phyloP scores from a whole-genome alignment of 2,329 filamentous ascomycete genomes.

The Penicillium sp. region DNA sequence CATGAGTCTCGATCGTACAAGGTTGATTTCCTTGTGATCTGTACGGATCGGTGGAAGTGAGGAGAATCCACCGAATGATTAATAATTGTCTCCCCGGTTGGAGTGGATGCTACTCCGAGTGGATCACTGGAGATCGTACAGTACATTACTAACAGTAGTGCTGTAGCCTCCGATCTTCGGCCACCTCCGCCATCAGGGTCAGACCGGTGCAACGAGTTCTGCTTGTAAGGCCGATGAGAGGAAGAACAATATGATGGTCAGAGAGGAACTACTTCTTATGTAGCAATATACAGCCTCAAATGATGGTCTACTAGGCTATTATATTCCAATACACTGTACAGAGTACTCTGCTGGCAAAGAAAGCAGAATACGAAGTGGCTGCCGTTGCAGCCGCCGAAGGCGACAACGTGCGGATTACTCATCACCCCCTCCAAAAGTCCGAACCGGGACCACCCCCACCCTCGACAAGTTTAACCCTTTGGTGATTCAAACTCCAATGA shows the following conservation, averaged over 20 bases:
- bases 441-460: background rate
- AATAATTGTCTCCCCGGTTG: background rate
- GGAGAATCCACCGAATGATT: background rate
- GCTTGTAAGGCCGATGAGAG: background rate
- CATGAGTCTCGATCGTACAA: too few species aligned
- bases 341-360: too few species aligned
- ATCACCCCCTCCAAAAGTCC: constrained; percentile 11
- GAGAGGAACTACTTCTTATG: background rate
- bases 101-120: too few species aligned
- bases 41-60: constrained; percentile 1
- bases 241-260: background rate
- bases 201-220: background rate
- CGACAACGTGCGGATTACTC: constrained; percentile 19
- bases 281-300: background rate
- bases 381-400: background rate
- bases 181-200: background rate
- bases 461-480: too few species aligned
- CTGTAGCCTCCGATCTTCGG: constrained; percentile 20
- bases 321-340: too few species aligned
- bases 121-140: too few species aligned
- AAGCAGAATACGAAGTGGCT: background rate
- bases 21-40: background rate
- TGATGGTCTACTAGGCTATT: background rate
- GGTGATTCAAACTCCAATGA: background rate
- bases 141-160: background rate